These are phyloP conservation scores for Viola pubescens DNA, from an alignment of 441 rosid species.

Conservation along the genomic window DNA sequence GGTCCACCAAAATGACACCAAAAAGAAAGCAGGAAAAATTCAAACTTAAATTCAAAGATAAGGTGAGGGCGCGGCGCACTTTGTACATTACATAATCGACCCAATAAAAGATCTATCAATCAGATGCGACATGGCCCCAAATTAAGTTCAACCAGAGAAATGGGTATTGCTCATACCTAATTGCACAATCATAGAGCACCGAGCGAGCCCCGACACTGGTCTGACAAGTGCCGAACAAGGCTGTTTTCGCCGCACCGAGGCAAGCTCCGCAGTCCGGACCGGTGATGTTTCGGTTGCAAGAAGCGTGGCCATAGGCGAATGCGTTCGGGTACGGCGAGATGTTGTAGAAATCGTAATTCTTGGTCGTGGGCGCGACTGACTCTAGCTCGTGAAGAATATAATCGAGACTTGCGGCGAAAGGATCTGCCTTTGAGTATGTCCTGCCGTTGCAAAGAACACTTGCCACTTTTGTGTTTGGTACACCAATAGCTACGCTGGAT, in stretches of 20 bases:
- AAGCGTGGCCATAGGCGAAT: constrained; percentile 46
- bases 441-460: constrained; percentile 38
- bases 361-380: constrained; percentile 20
- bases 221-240: constrained; percentile 30
- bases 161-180: constrained; percentile 64
- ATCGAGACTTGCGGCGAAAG: constrained; percentile 34
- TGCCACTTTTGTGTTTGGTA: constrained; percentile 29
- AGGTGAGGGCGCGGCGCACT: no score
- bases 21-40: not conserved
- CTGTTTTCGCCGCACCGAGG: constrained; percentile 36
- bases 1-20: not conserved
- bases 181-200: constrained; percentile 40
- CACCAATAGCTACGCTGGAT: constrained; percentile 12
- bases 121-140: no score
- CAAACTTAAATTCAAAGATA: not conserved
- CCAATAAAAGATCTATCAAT: no score
- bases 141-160: constrained; percentile 21
- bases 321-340: constrained; percentile 57
- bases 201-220: constrained; percentile 42
- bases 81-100: no score
- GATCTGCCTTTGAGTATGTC: constrained; percentile 36
- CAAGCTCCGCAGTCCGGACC: constrained; percentile 37
- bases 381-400: constrained; percentile 31
- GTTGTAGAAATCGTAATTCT: constrained; percentile 32
- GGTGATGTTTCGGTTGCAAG: constrained; percentile 35